Evolutionary conservation across 306 rosid species (phyloP), one percentile per base, ranked within the genome.

Genomic region (Citrullus mucosospermus): DNA sequence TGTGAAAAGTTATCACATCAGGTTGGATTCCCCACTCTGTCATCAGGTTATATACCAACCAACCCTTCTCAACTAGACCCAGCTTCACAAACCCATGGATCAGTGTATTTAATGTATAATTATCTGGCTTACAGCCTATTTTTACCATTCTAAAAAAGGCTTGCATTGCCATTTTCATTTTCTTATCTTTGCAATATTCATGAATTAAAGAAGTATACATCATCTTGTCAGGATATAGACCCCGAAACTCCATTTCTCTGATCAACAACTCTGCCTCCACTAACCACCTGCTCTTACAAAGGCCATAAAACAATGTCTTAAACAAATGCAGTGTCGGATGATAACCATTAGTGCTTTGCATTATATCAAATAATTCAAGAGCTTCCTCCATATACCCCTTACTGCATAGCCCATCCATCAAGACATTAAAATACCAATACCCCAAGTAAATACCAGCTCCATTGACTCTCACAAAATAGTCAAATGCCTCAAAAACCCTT

Each of bases 111-210:
- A 55, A 86, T 20, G 82, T 77, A 50, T 66, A 74, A 79, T 15
- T 78, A 82, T 86, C 89, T 8, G 87, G 87, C 71, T 83, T 38
- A 66, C 83, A 80, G 41, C 85, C 81, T 57, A 63, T 82, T 80
- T 86, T 86, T 74, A 84, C 63, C 89, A 86, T 84, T 80, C 85
- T 79, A 6, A 81, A 76, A 57, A 86, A 81, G 36, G 85, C 82
- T 82, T 81, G 83, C 85, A 84, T 79, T 57, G 89, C 89, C 85
- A 84, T 77, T 75, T 86, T 84, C 87, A 86, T 77, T 77, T 74
- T 81, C 79, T 80, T 81, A 38, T 55, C 83, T 79, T 74, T 84
- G 63, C 87, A 79, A 81, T 86, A 86, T 78, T 57, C 75, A 73
- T 70, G 44, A 66, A 86, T 79, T 51, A 86, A 76, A 86, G 82